A percentile compares a stretch with the other conserved stretches of the same genome.
phyloP scores from a whole-genome alignment of 768 basidiomycete species.

The Trametes elegans region DNA sequence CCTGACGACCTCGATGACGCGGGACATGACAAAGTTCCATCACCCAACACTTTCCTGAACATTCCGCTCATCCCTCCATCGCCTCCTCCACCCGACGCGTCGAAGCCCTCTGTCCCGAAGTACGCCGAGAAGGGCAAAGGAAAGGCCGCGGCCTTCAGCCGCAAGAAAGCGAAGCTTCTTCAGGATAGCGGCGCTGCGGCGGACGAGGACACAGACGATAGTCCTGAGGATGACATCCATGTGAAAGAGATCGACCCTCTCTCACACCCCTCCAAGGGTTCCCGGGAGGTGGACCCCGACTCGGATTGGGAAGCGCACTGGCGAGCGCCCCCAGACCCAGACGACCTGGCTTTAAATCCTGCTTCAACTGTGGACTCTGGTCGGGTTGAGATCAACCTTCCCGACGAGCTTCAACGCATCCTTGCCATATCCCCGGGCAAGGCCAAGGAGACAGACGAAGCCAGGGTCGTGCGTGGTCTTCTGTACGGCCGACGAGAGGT shows the following conservation, averaged over 20 bases:
- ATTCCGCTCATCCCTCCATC: conserved; percentile 60
- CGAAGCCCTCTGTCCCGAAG: conserved; percentile 16
- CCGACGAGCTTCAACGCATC: conserved; percentile 62
- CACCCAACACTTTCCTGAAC: conserved; percentile 23
- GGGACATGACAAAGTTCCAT: background rate
- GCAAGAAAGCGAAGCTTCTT: conserved; percentile 53
- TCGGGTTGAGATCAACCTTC: conserved; percentile 53
- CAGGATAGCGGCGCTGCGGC: conserved; percentile 30
- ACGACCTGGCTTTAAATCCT: background rate
- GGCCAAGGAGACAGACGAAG: conserved; percentile 32
- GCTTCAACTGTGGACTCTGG: conserved; percentile 15
- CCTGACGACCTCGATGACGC: conserved; percentile 33
- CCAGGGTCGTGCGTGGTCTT: conserved; percentile 56
- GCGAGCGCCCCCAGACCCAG: conserved; percentile 12
- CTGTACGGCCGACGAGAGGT: conserved; percentile 54
- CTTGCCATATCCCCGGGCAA: conserved; percentile 53
- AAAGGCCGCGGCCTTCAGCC: conserved; percentile 33
- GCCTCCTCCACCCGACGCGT: conserved; percentile 46
- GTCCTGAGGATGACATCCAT: conserved; percentile 26
- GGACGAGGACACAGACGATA: conserved; percentile 25
- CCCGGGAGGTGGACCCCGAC: conserved; percentile 15
- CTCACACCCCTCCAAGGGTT: conserved; percentile 16
- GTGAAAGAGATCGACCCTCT: conserved; percentile 31
- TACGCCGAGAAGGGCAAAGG: conserved; percentile 35
- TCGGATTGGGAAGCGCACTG: conserved; percentile 22